Base-by-base conservation (phyloP, 805 yeast genomes). In the Zygoascus tannicola region DNA sequence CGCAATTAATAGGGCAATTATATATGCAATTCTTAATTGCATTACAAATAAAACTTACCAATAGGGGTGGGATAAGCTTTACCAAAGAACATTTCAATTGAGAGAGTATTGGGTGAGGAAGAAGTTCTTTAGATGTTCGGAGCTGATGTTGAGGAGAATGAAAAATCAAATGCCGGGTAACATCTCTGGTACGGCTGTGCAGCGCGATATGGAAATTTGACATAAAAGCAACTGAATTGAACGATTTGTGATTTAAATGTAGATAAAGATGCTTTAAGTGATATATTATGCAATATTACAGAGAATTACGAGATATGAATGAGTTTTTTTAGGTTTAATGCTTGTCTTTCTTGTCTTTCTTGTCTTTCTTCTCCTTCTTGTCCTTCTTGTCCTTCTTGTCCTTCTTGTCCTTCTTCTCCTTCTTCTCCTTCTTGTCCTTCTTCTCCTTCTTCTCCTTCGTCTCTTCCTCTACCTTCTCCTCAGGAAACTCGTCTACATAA, bases 241-340 rank as follows among this genome's bases (percentile, higher is more conserved):
- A n/a, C n/a, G n/a, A n/a, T n/a, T n/a, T n/a, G n/a, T n/a, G n/a
- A n/a, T n/a, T n/a, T n/a, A n/a, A n/a, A n/a, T n/a, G n/a, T n/a
- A n/a, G n/a, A n/a, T n/a, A n/a, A n/a, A n/a, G n/a, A n/a, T n/a
- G n/a, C n/a, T n/a, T n/a, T n/a, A n/a, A n/a, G n/a, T n/a, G n/a
- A n/a, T n/a, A n/a, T n/a, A n/a, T n/a, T n/a, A n/a, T n/a, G n/a
- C n/a, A n/a, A n/a, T n/a, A n/a, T n/a, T n/a, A n/a, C n/a, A n/a
- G n/a, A n/a, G n/a, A n/a, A n/a, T n/a, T n/a, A n/a, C n/a, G n/a
- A n/a, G n/a, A n/a, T n/a, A n/a, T n/a, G n/a, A n/a, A n/a, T n/a
- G n/a, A n/a, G n/a, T 49, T 50, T 40, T 44, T 38, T 8, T 43
- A 35, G 44, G 47, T 54, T 42, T 45, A 50, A 33, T 44, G 42